These are phyloP conservation scores for Russula sp. DNA, from an alignment of 768 basidiomycete species.

Conservation along the genomic window DNA sequence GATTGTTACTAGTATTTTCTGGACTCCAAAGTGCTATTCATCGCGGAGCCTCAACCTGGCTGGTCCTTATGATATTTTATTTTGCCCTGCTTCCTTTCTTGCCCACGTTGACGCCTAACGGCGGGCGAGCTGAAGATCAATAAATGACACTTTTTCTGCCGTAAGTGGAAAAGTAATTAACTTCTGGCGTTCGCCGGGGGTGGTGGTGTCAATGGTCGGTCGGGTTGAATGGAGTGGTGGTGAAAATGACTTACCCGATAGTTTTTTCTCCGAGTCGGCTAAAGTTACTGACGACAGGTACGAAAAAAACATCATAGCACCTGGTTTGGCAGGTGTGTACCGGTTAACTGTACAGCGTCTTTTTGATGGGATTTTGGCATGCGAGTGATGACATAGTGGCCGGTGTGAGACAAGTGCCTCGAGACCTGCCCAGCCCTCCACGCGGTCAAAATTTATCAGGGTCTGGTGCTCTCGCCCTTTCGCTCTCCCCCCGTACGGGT, in stretches of 20 bases:
- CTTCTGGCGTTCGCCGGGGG: constrained; percentile 25
- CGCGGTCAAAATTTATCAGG: constrained; percentile 12
- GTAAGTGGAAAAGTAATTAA: constrained; percentile 20
- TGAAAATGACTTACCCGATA: constrained; percentile 21
- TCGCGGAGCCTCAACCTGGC: constrained; percentile 14
- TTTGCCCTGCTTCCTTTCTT: neutral
- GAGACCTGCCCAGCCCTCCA: constrained; percentile 25
- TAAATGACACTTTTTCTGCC: constrained; percentile 19
- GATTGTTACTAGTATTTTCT: constrained; percentile 4
- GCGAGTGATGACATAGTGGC: constrained; percentile 20
- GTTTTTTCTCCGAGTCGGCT: constrained; percentile 13
- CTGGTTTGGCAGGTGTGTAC: constrained; percentile 15
- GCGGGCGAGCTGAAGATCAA: constrained; percentile 25
- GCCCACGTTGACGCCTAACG: constrained; percentile 13
- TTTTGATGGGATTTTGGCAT: constrained; percentile 4
- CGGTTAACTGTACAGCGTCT: constrained; percentile 11
- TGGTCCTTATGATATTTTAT: neutral
- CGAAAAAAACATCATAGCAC: constrained; percentile 16
- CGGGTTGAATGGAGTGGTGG: neutral
- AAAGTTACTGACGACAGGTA: neutral
- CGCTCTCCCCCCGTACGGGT: neutral
- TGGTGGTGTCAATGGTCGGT: no score
- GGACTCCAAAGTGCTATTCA: neutral
- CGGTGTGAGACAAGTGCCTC: constrained; percentile 14
- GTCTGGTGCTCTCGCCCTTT: constrained; percentile 9